Base-by-base conservation (phyloP, 805 yeast genomes). In the Metschnikowia arizonensis region DNA sequence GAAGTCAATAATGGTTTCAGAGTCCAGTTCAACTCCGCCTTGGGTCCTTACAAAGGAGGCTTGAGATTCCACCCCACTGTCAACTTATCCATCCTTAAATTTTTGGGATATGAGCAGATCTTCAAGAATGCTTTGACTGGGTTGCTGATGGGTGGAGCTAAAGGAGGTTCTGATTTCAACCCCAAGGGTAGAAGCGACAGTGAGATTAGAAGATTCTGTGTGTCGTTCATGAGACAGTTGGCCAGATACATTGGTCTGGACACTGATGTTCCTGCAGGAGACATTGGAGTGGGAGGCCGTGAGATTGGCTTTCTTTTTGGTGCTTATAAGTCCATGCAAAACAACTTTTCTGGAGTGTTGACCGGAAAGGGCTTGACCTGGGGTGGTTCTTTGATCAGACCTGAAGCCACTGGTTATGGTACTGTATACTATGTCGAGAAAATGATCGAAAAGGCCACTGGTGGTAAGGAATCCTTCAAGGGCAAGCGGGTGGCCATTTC, bases 31-130 rank as follows among this genome's bases (percentile, higher is more conserved):
- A 91, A 89, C 83, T 88, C 97, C 46, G 95, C 97, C 46, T 79
- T 93, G 57, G 99, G 99, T 66, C 99, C 99, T 60, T 91, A 88
- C 87, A 91, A 91, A 78, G 99, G 99, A 67, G 99, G 99, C 68
- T 80, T 91, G 60, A 83, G 99, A 74, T 85, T 91, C 82, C 98
- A 91, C 78, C 97, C 97, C 62, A 77, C 95, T 46, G 99, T 91
- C 60, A 93, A 90, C 75, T 78, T 91, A 62, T 88, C 97, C 47
- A 88, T 91, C 69, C 81, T 91, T 67, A 91, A 91, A 77, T 91
- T 91, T 74, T 79, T 91, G 64, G 99, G 98, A 62, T 91, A 88
- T 71, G 99, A 91, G 78, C 99, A 91, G 76, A 89, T 89, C 70
- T 93, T 91, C 82, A 91, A 91, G 81, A 91, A 91, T 66, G 98